Base-by-base conservation (phyloP, 257 asterid genomes). In the Jaltomata sinuosa region DNA sequence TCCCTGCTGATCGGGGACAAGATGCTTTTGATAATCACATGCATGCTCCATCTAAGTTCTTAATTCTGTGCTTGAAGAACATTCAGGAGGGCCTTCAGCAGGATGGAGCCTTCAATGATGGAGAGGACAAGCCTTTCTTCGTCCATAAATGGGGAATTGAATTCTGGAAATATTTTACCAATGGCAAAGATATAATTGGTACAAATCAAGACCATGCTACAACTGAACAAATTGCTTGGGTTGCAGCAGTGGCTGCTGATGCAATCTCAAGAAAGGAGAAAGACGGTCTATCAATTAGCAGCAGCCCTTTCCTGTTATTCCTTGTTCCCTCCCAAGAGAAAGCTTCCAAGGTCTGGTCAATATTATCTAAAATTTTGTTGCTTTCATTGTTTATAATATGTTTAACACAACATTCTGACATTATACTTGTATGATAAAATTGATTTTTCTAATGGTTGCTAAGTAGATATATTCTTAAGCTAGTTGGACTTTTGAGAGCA, bases 211-310 rank as follows among this genome's bases (percentile, higher is more conserved):
- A 88, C 81, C 87, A 89, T 87, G 88, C 96, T 19, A 80, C 84
- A 1, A 9, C 61, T 47, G 95, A 91, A 88, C 95, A 94, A 89
- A 91, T 94, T 90, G 97, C 97, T 83, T 97, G 99, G 99, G 84
- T 97, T 31, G 95, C 92, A 59, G 91, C 99, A 18, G 89, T 95
- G 27, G 94, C 95, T 84, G 94, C 98, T 84, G 98, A 95, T 88
- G 68, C 90, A 76, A 91, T 95, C 64, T 85, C 97, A 45, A 83
- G 88, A 90, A 91, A 94, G 90, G 97, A 97, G 90, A 92, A 93
- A 88, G 93, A 92, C 86, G 97, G 96, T 6, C 4, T 86, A 53
- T 93, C 95, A 6, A 85, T 91, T 62, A 76, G 83, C 42, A 89
- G 92, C n/a, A 89, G 91, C 27, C 98, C 98, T 21, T 93, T 91